Conservation (phyloP, 2,329 filamentous ascomycete species). For the Coleophoma eucalyptorum region DNA sequence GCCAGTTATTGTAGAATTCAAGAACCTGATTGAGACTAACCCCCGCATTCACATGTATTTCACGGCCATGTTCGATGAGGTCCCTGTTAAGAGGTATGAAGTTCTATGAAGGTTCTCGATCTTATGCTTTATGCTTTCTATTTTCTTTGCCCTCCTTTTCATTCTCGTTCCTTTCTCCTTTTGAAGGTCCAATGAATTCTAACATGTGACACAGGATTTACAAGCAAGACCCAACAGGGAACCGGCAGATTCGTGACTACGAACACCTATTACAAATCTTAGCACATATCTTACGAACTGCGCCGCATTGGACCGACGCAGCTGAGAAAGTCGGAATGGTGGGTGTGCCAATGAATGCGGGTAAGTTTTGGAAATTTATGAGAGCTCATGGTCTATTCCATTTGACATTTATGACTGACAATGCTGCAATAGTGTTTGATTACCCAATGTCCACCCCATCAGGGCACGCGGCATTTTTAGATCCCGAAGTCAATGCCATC, state of each 20-base stretch:
- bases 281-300: slow-evolving; percentile 52
- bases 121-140: neutral
- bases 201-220: slow-evolving; percentile 36
- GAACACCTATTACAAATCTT: slow-evolving; percentile 62
- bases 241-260: slow-evolving; percentile 61
- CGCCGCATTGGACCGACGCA: slow-evolving; percentile 49
- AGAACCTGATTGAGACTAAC: slow-evolving; percentile 60
- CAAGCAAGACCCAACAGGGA: slow-evolving; percentile 55
- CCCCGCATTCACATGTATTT: slow-evolving; percentile 65
- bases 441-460: slow-evolving; percentile 52
- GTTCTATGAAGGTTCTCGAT: neutral
- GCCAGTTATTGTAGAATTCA: slow-evolving; percentile 61
- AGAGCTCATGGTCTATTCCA: too few relatives aligned
- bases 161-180: too few relatives aligned
- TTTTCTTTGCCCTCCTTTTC: too few relatives aligned
- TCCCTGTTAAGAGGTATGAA: slow-evolving; percentile 48
- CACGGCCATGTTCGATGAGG: slow-evolving; percentile 63
- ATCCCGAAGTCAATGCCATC: slow-evolving; percentile 49
- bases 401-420: too few relatives aligned
- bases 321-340: slow-evolving; percentile 48
- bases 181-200: neutral
- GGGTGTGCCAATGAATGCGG: slow-evolving; percentile 47
- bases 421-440: slow-evolving; percentile 36
- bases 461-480: slow-evolving; percentile 50
- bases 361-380: neutral